These are phyloP conservation scores for Aquilaria malaccensis DNA, from an alignment of 345 rosid genomes.

Conservation along the genomic window DNA sequence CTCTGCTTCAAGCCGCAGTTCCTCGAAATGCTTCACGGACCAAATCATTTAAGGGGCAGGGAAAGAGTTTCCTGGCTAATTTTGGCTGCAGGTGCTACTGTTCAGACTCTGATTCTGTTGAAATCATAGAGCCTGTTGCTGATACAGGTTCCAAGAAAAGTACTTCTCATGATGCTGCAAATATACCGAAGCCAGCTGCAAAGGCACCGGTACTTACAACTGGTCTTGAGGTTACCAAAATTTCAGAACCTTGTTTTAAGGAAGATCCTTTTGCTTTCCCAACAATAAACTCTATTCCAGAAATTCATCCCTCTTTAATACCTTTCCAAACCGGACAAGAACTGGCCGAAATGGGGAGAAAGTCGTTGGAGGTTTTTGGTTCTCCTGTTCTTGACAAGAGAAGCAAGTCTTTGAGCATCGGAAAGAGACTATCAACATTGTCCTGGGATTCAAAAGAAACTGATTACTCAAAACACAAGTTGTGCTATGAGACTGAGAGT, in stretches of 20 bases:
- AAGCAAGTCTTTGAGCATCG: conserved; percentile 23
- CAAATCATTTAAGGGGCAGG: conserved; percentile 21
- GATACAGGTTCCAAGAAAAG: conserved; percentile 34
- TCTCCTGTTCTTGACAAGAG: conserved; percentile 36
- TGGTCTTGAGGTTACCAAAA: conserved; percentile 13
- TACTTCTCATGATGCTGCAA: conserved; percentile 11
- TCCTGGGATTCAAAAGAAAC: conserved; percentile 35
- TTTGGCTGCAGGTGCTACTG: conserved; percentile 63
- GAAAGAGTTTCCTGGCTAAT: conserved; percentile 46
- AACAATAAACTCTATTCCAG: conserved; percentile 4
- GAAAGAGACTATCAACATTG: conserved; percentile 38
- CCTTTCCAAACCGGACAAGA: conserved; percentile 15
- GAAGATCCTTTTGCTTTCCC: conserved; percentile 32
- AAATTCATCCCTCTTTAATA: conserved; percentile 15
- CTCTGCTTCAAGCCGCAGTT: conserved; percentile 21
- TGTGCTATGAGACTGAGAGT: conserved; percentile 42
- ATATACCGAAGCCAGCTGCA: conserved; percentile 12
- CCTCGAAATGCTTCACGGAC: conserved; percentile 8
- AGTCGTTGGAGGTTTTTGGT: conserved; percentile 59
- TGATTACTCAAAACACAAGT: conserved; percentile 20
- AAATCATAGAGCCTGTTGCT: conserved; percentile 33
- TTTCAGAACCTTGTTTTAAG: conserved; percentile 9
- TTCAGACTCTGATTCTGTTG: conserved; percentile 45
- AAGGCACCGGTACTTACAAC: conserved; percentile 7
- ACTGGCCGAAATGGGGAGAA: conserved; percentile 26